A percentile compares a stretch with the other conserved stretches of the same genome.
These are phyloP conservation scores for Kodamaea derodonti DNA, from an alignment of 1,139 yeast genomes.

Conservation along the genomic window DNA sequence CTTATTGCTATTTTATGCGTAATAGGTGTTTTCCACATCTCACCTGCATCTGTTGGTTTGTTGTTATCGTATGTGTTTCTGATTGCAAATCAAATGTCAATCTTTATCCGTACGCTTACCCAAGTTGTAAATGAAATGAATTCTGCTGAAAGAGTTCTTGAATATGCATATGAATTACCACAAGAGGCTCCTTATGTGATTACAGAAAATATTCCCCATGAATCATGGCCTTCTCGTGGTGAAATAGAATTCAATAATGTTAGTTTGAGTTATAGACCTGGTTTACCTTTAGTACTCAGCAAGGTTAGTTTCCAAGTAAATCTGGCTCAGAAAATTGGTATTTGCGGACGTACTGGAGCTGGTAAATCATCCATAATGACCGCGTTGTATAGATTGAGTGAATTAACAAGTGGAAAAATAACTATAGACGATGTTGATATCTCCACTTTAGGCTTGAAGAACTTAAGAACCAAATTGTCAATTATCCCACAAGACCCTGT, in stretches of 20 bases:
- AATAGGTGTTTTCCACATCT: slow-evolving; percentile 56
- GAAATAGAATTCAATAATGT: slow-evolving; percentile 55
- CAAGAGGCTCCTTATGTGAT: slow-evolving; percentile 37
- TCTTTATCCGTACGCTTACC: slow-evolving; percentile 53
- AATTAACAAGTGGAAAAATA: slow-evolving; percentile 50
- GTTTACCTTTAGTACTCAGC: slow-evolving; percentile 69
- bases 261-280: slow-evolving; percentile 67
- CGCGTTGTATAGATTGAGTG: slow-evolving; percentile 60
- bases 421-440: slow-evolving; percentile 61
- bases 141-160: slow-evolving; percentile 75
- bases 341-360: slow-evolving; percentile 80
- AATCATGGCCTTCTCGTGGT: slow-evolving; percentile 44
- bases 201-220: slow-evolving; percentile 51
- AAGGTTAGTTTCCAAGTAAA: slow-evolving; percentile 43
- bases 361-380: slow-evolving; percentile 71
- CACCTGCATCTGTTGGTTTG: slow-evolving; percentile 69
- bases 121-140: slow-evolving; percentile 81
- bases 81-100: slow-evolving; percentile 44
- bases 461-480: slow-evolving; percentile 56
- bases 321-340: slow-evolving; percentile 63
- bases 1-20: slow-evolving; percentile 59
- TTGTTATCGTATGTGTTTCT: slow-evolving; percentile 57
- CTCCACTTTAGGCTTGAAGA: slow-evolving; percentile 50
- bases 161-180: slow-evolving; percentile 53
- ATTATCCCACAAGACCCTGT: slow-evolving; percentile 83